A percentile compares a stretch with the other conserved stretches of the same genome.
These are phyloP conservation scores for Gossypium australe DNA, from an alignment of 345 rosid species.

Conservation along the genomic window DNA sequence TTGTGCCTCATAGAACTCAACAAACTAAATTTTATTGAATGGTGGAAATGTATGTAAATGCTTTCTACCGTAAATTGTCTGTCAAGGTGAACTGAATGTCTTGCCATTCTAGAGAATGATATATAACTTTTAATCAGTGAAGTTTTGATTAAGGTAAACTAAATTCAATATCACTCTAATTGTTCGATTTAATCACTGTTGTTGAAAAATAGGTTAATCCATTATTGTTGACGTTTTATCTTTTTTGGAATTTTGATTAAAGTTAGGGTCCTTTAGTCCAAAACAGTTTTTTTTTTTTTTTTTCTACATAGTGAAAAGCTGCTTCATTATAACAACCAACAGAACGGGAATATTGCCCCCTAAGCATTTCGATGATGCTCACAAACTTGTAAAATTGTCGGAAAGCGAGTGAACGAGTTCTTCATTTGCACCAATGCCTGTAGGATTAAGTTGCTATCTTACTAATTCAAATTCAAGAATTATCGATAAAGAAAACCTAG, in stretches of 20 bases:
- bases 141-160: constrained; percentile 15
- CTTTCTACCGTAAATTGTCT: background rate
- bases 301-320: constrained; percentile 78
- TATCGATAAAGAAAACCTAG: background rate
- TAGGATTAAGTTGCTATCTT: constrained; percentile 11
- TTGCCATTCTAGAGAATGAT: background rate
- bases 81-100: background rate
- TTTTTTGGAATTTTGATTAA: too few relatives aligned
- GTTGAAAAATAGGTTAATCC: too few relatives aligned
- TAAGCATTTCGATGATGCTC: constrained; percentile 89
- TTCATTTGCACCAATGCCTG: constrained; percentile 93
- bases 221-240: too few relatives aligned
- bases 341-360: constrained; percentile 93
- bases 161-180: too few relatives aligned
- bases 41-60: background rate
- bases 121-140: background rate
- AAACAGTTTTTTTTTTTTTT: too few relatives aligned
- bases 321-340: constrained; percentile 95
- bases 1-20: constrained; percentile 14
- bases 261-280: too few relatives aligned
- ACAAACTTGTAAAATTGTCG: constrained; percentile 83
- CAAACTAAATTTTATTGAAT: constrained; percentile 3
- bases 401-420: constrained; percentile 77
- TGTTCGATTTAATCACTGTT: too few relatives aligned
- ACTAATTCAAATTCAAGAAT: constrained; percentile 3